Evolutionary conservation across 179 eudicot species (phyloP), one percentile per base, ranked within the genome.

Genomic region (Patellifolia procumbens): DNA sequence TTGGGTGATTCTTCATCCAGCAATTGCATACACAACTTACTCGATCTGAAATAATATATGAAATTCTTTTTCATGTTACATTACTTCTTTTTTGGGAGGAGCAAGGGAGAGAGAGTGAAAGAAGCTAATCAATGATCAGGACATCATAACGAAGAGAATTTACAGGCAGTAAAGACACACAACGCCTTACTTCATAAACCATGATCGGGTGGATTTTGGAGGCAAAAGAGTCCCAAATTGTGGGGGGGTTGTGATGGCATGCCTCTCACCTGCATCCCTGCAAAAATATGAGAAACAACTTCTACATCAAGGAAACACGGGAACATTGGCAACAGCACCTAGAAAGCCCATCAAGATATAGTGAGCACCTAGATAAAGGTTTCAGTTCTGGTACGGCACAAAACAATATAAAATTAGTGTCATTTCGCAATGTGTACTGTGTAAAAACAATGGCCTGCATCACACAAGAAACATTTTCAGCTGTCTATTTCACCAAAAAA

Each of bases 171-270:
- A 35, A 11, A 72, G 70, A 49, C 70, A 7, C 46, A 77, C 17
- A 48, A 65, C 48, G 78, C 88, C 88, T 88, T 91, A 96, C 99
- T 92, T 96, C 86, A 89, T 81, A 84, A 90, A 91, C 99, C 98
- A 96, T 67, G 98, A 94, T 77, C 74, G 78, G 62, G 81, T 81
- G 56, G 96, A 93, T 74, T 83, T 82, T 34, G 94, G 92, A 74
- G 97, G 91, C 86, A 96, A 87, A 74, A 82, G 82, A 55, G 86
- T 86, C 65, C 97, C 96, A 66, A 81, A 79, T 66, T 91, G 86
- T 32, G 91, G 91, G 82, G 91, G 77, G 76, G 80, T 78, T 37
- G 35, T 70, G 68, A 81, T 72, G 62, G 76, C 77, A 70, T 72
- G 82, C 75, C 78, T 87, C 80, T 88, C 90, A 74, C 77, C 82